Percentiles rank a stretch among this genome's conserved stretches.
Conservation (phyloP, 352 stramenopile genomes). For the Phytophthora fragariaefolia region DNA sequence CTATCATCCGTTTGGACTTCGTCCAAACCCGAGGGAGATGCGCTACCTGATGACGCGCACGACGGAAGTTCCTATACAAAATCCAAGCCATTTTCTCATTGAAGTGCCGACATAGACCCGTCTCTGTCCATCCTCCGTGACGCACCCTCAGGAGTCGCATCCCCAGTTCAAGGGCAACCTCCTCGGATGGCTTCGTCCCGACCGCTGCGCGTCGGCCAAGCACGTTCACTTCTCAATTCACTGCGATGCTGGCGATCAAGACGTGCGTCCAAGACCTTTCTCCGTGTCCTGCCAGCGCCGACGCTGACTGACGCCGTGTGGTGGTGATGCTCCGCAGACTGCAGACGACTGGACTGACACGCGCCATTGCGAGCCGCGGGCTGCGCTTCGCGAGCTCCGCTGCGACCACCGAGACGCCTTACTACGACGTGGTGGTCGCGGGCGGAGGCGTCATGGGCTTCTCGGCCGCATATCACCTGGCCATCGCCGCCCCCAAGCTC, state of each 20-base stretch:
- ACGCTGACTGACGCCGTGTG: constrained; percentile 6
- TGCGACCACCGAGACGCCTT: constrained; percentile 33
- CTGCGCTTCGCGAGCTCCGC: constrained; percentile 37
- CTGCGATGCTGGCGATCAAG: constrained; percentile 47
- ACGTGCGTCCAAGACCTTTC: constrained; percentile 24
- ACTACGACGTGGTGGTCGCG: constrained; percentile 84
- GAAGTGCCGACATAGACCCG: background rate
- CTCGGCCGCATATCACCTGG: constrained; percentile 87
- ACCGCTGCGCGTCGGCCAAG: background rate
- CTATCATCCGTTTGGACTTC: constrained; percentile 37
- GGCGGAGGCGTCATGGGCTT: constrained; percentile 86
- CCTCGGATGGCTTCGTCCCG: background rate
- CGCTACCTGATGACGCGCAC: constrained; percentile 1
- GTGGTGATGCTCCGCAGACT: constrained; percentile 23
- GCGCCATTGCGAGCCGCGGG: constrained; percentile 12
- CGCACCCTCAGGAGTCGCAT: constrained; percentile 16
- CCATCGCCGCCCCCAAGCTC: constrained; percentile 66
- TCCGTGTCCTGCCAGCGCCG: background rate
- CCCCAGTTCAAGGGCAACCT: background rate
- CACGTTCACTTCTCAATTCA: constrained; percentile 38
- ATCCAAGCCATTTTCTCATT: constrained; percentile 4
- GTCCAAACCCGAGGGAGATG: too few species aligned
- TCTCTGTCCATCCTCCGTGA: constrained; percentile 5
- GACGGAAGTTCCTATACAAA: constrained; percentile 25
- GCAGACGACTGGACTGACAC: constrained; percentile 26